Percentiles rank a stretch among this genome's conserved stretches.
phyloP scores from a whole-genome alignment of 164 flowering plant species.

The Cinnamomum micranthum region DNA sequence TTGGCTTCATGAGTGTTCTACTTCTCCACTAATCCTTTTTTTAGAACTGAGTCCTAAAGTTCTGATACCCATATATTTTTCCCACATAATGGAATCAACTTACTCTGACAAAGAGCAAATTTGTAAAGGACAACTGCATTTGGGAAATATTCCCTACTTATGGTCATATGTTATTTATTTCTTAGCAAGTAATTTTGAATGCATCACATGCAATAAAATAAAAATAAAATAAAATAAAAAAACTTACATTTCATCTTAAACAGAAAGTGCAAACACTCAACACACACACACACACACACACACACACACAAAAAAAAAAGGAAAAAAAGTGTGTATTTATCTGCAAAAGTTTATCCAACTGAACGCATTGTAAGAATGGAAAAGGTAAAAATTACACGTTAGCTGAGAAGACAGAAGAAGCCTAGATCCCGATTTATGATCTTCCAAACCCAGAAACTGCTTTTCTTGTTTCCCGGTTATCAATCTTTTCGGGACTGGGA shows the following conservation, averaged over 20 bases:
- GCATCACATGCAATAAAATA: neutral
- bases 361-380: conserved; percentile 3
- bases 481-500: conserved; percentile 79
- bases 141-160: conserved; percentile 3
- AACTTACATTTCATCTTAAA: conserved; percentile 8
- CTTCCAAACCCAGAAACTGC: conserved; percentile 72
- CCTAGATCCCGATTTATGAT: conserved; percentile 23
- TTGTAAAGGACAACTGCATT: conserved; percentile 9
- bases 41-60: no score
- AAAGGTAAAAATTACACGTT: neutral
- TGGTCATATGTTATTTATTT: conserved; percentile 1
- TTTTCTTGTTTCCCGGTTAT: conserved; percentile 35
- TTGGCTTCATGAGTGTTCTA: no score
- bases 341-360: neutral
- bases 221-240: neutral
- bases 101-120: neutral
- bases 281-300: no score
- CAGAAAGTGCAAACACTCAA: neutral
- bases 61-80: no score
- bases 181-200: conserved; percentile 1
- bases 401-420: conserved; percentile 11
- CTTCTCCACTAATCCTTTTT: no score
- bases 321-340: neutral
- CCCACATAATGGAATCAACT: neutral
- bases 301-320: neutral